Percentiles rank a stretch among this genome's conserved stretches.
Conservation (phyloP, 257 asterid species). For the Plantago elongata region DNA sequence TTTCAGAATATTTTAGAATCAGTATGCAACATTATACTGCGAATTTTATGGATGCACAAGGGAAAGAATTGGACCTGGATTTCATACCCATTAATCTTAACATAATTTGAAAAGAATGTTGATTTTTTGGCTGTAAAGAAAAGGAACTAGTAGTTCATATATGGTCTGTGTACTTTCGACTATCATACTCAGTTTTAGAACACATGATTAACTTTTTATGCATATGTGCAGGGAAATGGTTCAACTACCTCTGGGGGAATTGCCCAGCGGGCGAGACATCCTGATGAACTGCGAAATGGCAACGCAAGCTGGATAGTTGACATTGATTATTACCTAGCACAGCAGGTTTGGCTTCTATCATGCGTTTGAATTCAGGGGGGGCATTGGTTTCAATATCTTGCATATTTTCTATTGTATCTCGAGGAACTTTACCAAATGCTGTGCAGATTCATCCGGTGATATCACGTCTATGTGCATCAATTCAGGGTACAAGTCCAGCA, state of each 20-base stretch:
- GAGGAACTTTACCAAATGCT: conserved; percentile 19
- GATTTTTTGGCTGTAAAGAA: too few species aligned
- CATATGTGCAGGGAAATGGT: conserved; percentile 49
- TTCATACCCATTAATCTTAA: too few species aligned
- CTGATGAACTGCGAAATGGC: conserved; percentile 83
- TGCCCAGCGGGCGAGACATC: conserved; percentile 98
- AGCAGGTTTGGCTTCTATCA: conserved; percentile 51
- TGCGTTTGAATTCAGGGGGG: neutral
- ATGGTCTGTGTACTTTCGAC: conserved; percentile 29
- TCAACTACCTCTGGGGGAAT: conserved; percentile 63
- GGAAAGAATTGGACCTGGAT: too few species aligned
- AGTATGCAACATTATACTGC: too few species aligned
- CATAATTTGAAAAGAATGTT: too few species aligned
- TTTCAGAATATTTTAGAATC: too few species aligned
- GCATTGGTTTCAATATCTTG: neutral
- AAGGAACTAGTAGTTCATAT: too few species aligned
- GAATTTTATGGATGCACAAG: too few species aligned
- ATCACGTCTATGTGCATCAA: conserved; percentile 89
- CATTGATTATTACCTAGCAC: conserved; percentile 92
- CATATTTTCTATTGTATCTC: conserved; percentile 13
- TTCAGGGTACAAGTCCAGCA: conserved; percentile 95
- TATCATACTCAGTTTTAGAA: neutral
- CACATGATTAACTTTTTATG: conserved; percentile 10
- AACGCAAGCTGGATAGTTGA: conserved; percentile 78
- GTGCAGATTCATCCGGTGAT: conserved; percentile 97